These are phyloP conservation scores for Calocybe cyanea DNA, from an alignment of 768 basidiomycete genomes.

Conservation along the genomic window DNA sequence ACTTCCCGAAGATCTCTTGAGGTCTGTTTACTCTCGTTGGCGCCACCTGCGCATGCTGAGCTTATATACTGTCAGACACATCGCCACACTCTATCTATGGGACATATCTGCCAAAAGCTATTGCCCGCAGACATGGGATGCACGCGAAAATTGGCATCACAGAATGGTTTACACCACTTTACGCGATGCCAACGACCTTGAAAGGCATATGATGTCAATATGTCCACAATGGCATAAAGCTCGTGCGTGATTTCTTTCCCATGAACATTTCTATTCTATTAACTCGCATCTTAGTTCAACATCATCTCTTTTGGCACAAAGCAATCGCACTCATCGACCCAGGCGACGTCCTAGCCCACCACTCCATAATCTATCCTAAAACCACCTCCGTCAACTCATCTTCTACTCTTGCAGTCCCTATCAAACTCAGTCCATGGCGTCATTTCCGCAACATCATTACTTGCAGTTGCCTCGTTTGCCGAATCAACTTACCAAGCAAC, in stretches of 20 bases:
- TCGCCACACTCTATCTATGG: constrained; percentile 57
- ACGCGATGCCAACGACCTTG: constrained; percentile 59
- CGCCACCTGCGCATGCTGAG: too few species aligned
- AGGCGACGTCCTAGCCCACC: constrained; percentile 47
- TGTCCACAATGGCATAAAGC: constrained; percentile 59
- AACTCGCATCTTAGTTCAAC: constrained; percentile 47
- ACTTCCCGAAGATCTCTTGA: too few species aligned
- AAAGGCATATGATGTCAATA: constrained; percentile 56
- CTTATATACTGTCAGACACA: constrained; percentile 32
- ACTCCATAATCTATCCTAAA: constrained; percentile 42
- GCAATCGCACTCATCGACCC: constrained; percentile 62
- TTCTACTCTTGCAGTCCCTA: constrained; percentile 27
- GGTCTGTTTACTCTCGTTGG: too few species aligned
- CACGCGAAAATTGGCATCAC: constrained; percentile 53
- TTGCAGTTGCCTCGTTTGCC: constrained; percentile 62
- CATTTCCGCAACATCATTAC: constrained; percentile 60
- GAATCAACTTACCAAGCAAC: constrained; percentile 57
- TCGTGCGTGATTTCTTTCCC: constrained; percentile 37
- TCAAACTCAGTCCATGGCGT: constrained; percentile 46
- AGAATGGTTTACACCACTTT: constrained; percentile 59
- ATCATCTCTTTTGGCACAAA: constrained; percentile 68
- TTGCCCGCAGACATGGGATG: constrained; percentile 46
- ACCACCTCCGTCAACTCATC: constrained; percentile 30
- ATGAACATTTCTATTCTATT: not conserved
- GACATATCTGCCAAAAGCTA: constrained; percentile 39